A percentile compares a stretch with the other conserved stretches of the same genome.
Evolutionary conservation across 176 grass and related monocot genomes (phyloP).

Genomic region (Oryza australiensis): DNA sequence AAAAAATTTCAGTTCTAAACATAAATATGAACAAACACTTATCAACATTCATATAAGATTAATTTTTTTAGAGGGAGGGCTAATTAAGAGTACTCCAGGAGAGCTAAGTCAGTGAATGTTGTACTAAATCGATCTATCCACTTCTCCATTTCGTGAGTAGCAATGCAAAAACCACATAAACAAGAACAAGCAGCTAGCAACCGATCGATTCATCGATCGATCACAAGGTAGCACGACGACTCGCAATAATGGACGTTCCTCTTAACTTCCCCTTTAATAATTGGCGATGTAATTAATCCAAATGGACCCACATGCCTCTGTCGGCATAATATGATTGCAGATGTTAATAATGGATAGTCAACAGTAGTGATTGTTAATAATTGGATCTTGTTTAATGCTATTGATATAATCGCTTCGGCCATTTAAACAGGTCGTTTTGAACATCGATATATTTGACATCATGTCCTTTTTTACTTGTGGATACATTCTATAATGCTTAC

Average conservation of each 20-base stretch:
- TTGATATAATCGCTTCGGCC: neutral
- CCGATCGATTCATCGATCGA: neutral
- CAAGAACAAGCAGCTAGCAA: neutral
- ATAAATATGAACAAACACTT: no score
- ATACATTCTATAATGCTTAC: no score
- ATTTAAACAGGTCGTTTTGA: no score
- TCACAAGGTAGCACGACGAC: neutral
- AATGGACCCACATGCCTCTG: slow-evolving; percentile 6
- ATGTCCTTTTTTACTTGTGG: no score
- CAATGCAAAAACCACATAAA: neutral
- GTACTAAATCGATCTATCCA: neutral
- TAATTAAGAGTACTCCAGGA: neutral
- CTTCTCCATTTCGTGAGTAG: neutral
- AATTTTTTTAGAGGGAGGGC: no score
- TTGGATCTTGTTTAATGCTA: neutral
- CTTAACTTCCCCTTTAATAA: slow-evolving; percentile 2
- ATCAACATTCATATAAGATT: no score
- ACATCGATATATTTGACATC: no score
- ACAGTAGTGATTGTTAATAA: neutral
- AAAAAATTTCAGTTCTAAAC: no score
- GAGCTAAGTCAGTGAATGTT: neutral
- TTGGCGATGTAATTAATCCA: neutral
- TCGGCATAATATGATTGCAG: slow-evolving; percentile 1
- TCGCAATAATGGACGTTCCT: slow-evolving; percentile 8
- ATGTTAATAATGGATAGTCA: neutral